Percentiles rank a stretch among this genome's conserved stretches.
Evolutionary conservation across 1,284 basidiomycete species (phyloP).

Genomic region (Leccinum fuscescens): DNA sequence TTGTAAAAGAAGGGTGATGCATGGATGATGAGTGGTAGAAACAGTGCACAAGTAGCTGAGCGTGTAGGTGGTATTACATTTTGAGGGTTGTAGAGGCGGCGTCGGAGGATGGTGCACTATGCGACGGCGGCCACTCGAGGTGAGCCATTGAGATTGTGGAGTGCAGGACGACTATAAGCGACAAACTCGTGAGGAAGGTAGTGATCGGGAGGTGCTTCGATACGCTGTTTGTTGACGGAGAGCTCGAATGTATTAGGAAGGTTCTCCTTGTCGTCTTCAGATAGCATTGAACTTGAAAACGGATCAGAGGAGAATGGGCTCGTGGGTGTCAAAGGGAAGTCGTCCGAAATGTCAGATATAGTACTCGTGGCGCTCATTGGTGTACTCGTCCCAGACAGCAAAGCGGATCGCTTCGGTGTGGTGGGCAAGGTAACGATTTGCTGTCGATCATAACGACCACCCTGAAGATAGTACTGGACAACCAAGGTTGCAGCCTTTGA

Average conservation of each 20-base stretch:
- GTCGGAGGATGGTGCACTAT: slow-evolving; percentile 37
- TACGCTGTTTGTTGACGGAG: slow-evolving; percentile 64
- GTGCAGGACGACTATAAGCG: slow-evolving; percentile 65
- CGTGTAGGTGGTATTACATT: slow-evolving; percentile 74
- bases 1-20: slow-evolving; percentile 69
- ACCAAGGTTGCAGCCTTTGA: slow-evolving; percentile 91
- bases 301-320: slow-evolving; percentile 61
- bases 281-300: slow-evolving; percentile 51
- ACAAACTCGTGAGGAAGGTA: slow-evolving; percentile 78
- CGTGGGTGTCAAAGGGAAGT: slow-evolving; percentile 77
- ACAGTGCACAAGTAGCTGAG: slow-evolving; percentile 56
- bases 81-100: slow-evolving; percentile 44
- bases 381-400: slow-evolving; percentile 56
- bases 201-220: slow-evolving; percentile 67
- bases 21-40: slow-evolving; percentile 70
- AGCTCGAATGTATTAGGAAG: slow-evolving; percentile 65
- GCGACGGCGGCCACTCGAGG: slow-evolving; percentile 50
- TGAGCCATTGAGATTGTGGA: slow-evolving; percentile 60
- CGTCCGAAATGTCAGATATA: slow-evolving; percentile 72
- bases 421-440: slow-evolving; percentile 56
- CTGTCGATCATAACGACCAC: slow-evolving; percentile 63
- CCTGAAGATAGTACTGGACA: slow-evolving; percentile 87
- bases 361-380: slow-evolving; percentile 72
- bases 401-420: slow-evolving; percentile 61
- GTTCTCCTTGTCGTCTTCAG: slow-evolving; percentile 79